Conservation (phyloP, 352 stramenopile species). For the Pythium sukuiense region DNA sequence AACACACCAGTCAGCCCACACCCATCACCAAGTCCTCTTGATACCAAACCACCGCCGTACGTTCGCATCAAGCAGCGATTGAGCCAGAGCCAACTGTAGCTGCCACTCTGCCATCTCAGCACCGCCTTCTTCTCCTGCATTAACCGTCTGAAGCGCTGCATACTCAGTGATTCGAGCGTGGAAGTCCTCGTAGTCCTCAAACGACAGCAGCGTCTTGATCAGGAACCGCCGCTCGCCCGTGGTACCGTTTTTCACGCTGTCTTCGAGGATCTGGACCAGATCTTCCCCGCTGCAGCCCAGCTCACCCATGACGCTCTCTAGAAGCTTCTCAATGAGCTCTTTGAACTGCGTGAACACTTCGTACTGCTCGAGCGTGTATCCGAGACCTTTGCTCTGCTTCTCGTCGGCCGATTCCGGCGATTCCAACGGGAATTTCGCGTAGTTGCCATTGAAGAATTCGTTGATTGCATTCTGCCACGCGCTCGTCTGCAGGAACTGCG, state of each 20-base stretch:
- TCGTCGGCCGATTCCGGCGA: constrained; percentile 18
- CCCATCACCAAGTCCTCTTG: neutral
- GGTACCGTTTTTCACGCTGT: constrained; percentile 33
- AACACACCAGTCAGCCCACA: neutral
- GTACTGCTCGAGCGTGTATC: constrained; percentile 57
- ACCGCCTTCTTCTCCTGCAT: constrained; percentile 16
- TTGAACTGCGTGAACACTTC: constrained; percentile 74
- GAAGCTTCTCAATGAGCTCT: constrained; percentile 58
- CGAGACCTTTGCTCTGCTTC: constrained; percentile 31
- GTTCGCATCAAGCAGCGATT: constrained; percentile 63
- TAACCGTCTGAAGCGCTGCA: constrained; percentile 34
- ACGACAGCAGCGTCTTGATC: constrained; percentile 72
- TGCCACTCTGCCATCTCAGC: constrained; percentile 44
- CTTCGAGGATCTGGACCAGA: constrained; percentile 49
- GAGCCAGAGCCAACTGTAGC: constrained; percentile 64
- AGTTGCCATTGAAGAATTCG: constrained; percentile 61
- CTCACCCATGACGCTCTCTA: constrained; percentile 59
- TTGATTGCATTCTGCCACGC: constrained; percentile 51
- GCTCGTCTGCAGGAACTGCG: constrained; percentile 64
- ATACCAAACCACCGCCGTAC: constrained; percentile 23
- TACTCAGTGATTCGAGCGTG: constrained; percentile 56
- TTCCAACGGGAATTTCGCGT: constrained; percentile 43
- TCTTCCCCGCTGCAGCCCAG: constrained; percentile 62
- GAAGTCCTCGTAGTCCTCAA: constrained; percentile 71
- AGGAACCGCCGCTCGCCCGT: constrained; percentile 53